A percentile compares a stretch with the other conserved stretches of the same genome.
Evolutionary conservation across 805 yeast species (phyloP).

Genomic region (Pichia cabralensis): DNA sequence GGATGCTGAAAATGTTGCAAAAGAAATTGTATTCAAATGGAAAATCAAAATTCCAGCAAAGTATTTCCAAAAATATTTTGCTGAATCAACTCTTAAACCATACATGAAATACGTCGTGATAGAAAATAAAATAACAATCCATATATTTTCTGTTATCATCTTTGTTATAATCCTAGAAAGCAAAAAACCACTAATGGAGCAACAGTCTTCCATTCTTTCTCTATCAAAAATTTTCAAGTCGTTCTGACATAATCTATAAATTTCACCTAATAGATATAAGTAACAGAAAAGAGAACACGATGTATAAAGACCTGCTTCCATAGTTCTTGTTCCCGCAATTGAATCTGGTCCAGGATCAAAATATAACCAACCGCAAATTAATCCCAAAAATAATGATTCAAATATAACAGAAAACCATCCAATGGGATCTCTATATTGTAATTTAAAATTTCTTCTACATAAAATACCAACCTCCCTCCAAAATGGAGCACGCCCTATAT

Average conservation of each 20-base stretch:
- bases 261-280: constrained; percentile 45
- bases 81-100: constrained; percentile 44
- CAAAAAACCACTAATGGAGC: constrained; percentile 57
- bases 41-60: constrained; percentile 49
- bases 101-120: constrained; percentile 65
- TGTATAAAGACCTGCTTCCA: constrained; percentile 41
- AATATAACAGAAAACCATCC: constrained; percentile 34
- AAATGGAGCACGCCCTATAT: constrained; percentile 30
- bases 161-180: constrained; percentile 58
- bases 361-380: constrained; percentile 70
- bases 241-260: constrained; percentile 42
- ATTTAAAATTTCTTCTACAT: constrained; percentile 33
- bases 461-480: constrained; percentile 34
- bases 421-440: constrained; percentile 42
- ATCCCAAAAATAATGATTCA: constrained; percentile 41
- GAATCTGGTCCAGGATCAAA: constrained; percentile 51
- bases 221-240: constrained; percentile 51
- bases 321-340: constrained; percentile 56
- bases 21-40: constrained; percentile 45
- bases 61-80: constrained; percentile 48
- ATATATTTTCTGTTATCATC: constrained; percentile 57
- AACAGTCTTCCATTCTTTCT: constrained; percentile 63
- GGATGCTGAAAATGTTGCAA: constrained; percentile 45
- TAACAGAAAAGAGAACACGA: constrained; percentile 46
- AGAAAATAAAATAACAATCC: constrained; percentile 50